Evolutionary conservation across 2,329 filamentous ascomycete species (phyloP), one percentile per base, ranked within the genome.

Genomic region (Bipolaris sorokiniana): DNA sequence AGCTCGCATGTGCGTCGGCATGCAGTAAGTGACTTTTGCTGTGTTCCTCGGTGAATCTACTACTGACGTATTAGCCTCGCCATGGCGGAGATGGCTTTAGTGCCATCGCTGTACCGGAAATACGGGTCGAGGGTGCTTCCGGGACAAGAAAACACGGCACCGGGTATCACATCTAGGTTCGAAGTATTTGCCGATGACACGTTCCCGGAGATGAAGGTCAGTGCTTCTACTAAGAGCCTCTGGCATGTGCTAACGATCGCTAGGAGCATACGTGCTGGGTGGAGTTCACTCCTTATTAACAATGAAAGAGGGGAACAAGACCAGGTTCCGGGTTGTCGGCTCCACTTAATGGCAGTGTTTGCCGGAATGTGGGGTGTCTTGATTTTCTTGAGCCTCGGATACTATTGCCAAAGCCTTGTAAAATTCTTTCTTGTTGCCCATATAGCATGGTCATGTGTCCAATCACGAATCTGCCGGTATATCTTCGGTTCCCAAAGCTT

Each of bases 21-120:
- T 62, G 28, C 59, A 62, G 51, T 68, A 36, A 56, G 55, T 62
- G 7, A 7, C n/a, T 36, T 31, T 11, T 31, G 28, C 40, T 44
- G 38, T 33, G 20, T 23, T 46, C 6, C 20, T 10, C 22, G 5
- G 18, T 44, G 22, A 31, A 41, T 7, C 22, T 13, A 9, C 37
- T 47, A 37, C 58, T 61, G 38, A 52, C 15, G 11, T 41, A 22
- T 50, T 38, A 63, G 61, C 28, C 51, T 83, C 7, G 81, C 81
- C 2, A 81, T 82, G 76, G 79, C 79, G 11, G 81, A 83, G 62
- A 82, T 83, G 80, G 80, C 78, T 1, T 64, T 83, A 7, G 65
- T 79, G 1, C 75, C 80, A 3, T 77, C 79, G 1, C 59, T 83
- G 4, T 82, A 83, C 64, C 67, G 77, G 48, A 70, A 65, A 26